Evolutionary conservation across 2,329 filamentous ascomycete species (phyloP).

Genomic region (Trichoderma semiorbis): DNA sequence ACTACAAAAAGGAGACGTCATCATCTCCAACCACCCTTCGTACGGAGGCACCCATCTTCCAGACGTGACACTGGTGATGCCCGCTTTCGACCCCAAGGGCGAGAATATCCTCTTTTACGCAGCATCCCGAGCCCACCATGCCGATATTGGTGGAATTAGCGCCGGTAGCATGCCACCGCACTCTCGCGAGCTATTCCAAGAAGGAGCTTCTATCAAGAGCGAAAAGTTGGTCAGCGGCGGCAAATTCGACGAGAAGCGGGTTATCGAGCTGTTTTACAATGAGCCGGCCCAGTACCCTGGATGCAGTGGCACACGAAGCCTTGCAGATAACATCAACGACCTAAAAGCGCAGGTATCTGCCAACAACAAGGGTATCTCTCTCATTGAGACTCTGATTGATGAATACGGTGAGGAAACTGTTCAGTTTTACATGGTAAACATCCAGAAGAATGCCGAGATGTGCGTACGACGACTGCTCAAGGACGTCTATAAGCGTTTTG

Average conservation of each 20-base stretch:
- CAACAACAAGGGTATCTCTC: constrained; percentile 80
- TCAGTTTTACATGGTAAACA: constrained; percentile 79
- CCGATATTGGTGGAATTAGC: constrained; percentile 79
- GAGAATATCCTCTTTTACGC: constrained; percentile 78
- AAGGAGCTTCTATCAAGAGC: constrained; percentile 60
- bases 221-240: constrained; percentile 73
- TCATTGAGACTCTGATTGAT: constrained; percentile 70
- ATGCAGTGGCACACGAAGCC: constrained; percentile 73
- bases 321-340: constrained; percentile 79
- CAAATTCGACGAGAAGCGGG: constrained; percentile 72
- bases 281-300: constrained; percentile 72
- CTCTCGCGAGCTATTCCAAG: constrained; percentile 60
- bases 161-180: constrained; percentile 79
- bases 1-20: constrained; percentile 72
- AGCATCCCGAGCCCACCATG: constrained; percentile 75
- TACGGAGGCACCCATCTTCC: constrained; percentile 80
- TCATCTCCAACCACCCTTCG: constrained; percentile 80
- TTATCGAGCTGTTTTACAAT: constrained; percentile 67
- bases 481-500: constrained; percentile 65
- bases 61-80: constrained; percentile 77
- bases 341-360: constrained; percentile 80
- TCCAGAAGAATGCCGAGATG: constrained; percentile 74
- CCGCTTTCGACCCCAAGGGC: constrained; percentile 63
- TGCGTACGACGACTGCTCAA: constrained; percentile 72
- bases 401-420: constrained; percentile 77